phyloP scores from a whole-genome alignment of 768 basidiomycete species.

The Lactifluus piperatus region DNA sequence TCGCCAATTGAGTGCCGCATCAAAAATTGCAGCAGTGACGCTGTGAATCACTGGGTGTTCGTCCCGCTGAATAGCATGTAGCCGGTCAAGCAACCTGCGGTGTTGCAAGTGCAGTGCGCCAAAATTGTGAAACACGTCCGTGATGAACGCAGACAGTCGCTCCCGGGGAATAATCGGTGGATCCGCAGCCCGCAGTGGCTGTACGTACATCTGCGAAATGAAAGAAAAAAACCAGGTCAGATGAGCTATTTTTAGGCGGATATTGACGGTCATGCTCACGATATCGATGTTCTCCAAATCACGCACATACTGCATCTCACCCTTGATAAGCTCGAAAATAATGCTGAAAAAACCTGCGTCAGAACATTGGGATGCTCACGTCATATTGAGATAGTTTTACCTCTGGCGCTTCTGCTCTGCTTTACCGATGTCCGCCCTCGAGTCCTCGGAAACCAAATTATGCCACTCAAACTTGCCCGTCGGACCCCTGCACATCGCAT shows the following conservation, averaged over 20 bases:
- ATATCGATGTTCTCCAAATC: conserved; percentile 81
- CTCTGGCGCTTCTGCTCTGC: conserved; percentile 77
- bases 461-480: conserved; percentile 87
- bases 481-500: conserved; percentile 75
- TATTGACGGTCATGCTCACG: conserved; percentile 34
- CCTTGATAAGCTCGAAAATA: conserved; percentile 91
- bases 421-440: conserved; percentile 53
- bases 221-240: not conserved
- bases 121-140: conserved; percentile 87
- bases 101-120: conserved; percentile 69
- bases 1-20: conserved; percentile 87
- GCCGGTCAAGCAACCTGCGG: conserved; percentile 61
- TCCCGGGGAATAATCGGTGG: conserved; percentile 73
- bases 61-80: conserved; percentile 83
- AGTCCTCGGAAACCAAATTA: conserved; percentile 67
- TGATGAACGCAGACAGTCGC: conserved; percentile 65
- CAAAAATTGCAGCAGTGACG: conserved; percentile 76
- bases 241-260: not conserved
- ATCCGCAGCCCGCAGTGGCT: conserved; percentile 59
- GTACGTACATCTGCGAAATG: conserved; percentile 68
- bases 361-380: not conserved
- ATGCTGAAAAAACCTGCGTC: conserved; percentile 38
- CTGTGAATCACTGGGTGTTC: conserved; percentile 73
- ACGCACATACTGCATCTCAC: conserved; percentile 91
- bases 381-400: conserved; percentile 36